Evolutionary conservation across 805 yeast genomes (phyloP).

Genomic region (Candida railenensis): DNA sequence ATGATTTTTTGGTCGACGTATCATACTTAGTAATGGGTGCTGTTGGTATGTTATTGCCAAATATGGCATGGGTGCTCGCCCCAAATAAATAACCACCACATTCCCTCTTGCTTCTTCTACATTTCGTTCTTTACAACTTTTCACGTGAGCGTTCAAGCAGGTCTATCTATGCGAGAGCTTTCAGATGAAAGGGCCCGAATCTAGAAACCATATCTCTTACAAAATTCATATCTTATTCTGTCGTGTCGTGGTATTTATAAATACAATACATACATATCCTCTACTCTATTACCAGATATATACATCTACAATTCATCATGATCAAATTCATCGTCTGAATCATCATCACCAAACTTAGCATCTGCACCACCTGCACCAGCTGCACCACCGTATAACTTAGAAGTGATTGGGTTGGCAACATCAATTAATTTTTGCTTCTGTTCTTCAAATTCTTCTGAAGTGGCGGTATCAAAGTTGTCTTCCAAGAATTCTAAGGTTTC

Average conservation of each 20-base stretch:
- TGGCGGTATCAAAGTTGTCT: slow-evolving; percentile 76
- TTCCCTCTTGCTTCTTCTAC: too few species aligned
- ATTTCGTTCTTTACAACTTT: too few species aligned
- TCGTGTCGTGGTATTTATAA: background rate
- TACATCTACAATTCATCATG: slow-evolving; percentile 42
- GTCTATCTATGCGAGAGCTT: too few species aligned
- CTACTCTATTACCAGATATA: slow-evolving; percentile 1
- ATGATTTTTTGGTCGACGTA: too few species aligned
- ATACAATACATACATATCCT: background rate
- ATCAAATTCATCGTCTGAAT: slow-evolving; percentile 43
- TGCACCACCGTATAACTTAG: slow-evolving; percentile 65
- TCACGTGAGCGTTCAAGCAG: too few species aligned
- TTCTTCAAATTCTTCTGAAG: slow-evolving; percentile 91
- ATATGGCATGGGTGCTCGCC: too few species aligned
- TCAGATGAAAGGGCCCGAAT: too few species aligned
- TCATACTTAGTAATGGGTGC: too few species aligned
- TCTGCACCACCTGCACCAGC: slow-evolving; percentile 44
- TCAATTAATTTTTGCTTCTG: slow-evolving; percentile 77
- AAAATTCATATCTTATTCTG: background rate
- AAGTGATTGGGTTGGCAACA: slow-evolving; percentile 87
- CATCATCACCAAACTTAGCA: slow-evolving; percentile 41
- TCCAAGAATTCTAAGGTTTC: slow-evolving; percentile 89
- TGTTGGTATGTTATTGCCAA: too few species aligned
- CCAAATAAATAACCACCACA: too few species aligned
- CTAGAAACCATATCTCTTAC: too few species aligned